Percentiles rank a stretch among this genome's conserved stretches.
Conservation (phyloP, 306 rosid species). For the Coriaria nepalensis region DNA sequence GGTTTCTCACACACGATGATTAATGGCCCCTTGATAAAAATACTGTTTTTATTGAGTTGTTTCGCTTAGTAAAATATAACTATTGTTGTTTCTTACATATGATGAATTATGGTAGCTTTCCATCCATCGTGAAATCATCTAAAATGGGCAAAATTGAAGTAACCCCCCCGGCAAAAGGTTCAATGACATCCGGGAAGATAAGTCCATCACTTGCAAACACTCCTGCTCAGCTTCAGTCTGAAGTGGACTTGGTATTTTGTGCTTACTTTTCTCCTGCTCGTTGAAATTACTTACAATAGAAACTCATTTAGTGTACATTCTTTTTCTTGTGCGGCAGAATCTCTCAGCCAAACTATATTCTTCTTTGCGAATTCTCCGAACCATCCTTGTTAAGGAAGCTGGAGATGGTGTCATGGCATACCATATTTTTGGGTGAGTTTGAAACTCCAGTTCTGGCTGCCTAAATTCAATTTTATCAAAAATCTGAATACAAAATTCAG, state of each 20-base stretch:
- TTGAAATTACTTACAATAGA: no score
- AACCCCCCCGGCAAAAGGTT: constrained; percentile 58
- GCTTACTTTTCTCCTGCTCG: background rate
- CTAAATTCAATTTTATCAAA: constrained; percentile 1
- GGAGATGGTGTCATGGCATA: constrained; percentile 61
- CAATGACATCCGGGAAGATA: constrained; percentile 39
- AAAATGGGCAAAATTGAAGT: constrained; percentile 39
- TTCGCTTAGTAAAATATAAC: no score
- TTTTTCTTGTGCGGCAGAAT: constrained; percentile 28
- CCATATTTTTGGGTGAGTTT: constrained; percentile 74
- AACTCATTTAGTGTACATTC: no score
- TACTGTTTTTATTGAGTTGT: no score
- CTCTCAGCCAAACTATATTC: constrained; percentile 59
- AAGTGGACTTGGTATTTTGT: constrained; percentile 46
- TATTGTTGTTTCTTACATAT: constrained; percentile 6
- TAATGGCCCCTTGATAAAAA: no score
- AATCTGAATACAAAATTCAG: background rate
- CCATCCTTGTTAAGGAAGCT: constrained; percentile 49
- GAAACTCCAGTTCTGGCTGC: constrained; percentile 4
- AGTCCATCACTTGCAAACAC: constrained; percentile 26
- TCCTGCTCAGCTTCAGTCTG: constrained; percentile 41
- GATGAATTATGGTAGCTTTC: constrained; percentile 38
- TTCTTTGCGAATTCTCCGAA: constrained; percentile 61
- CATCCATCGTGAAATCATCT: constrained; percentile 36
- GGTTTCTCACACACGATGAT: constrained; percentile 8